These are phyloP conservation scores for Hawksworthiomyces lignivorus DNA, from an alignment of 2,329 filamentous ascomycete genomes.

Conservation along the genomic window DNA sequence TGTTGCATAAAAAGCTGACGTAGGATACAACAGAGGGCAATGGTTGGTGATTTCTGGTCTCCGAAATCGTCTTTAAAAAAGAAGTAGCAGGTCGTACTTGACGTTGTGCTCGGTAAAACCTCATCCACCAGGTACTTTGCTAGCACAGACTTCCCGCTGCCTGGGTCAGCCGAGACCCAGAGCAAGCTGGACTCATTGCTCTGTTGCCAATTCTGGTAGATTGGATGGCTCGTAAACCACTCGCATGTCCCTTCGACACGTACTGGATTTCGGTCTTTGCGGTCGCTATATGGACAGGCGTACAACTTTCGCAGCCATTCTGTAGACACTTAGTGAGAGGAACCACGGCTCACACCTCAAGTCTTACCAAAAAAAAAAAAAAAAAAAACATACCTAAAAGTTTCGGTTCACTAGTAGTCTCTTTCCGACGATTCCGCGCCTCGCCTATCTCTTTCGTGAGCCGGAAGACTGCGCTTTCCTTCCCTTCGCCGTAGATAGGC, in stretches of 20 bases:
- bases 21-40: conserved; percentile 4
- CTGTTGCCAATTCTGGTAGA: conserved; percentile 1
- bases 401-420: too few relatives aligned
- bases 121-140: conserved; percentile 1
- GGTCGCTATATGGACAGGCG: not conserved
- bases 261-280: conserved; percentile 3
- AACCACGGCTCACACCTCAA: too few relatives aligned
- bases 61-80: conserved; percentile 12
- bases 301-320: not conserved
- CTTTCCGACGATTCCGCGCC: too few relatives aligned
- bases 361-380: too few relatives aligned
- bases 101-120: not conserved
- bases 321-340: too few relatives aligned
- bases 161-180: conserved; percentile 9
- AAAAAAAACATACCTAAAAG: too few relatives aligned
- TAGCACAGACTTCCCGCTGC: conserved; percentile 8
- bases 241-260: conserved; percentile 3
- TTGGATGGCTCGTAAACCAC: conserved; percentile 3
- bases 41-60: not conserved
- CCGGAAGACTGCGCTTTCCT: too few relatives aligned
- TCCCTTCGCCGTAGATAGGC: too few relatives aligned
- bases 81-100: conserved; percentile 8
- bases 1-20: conserved; percentile 7
- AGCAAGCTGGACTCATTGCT: not conserved
- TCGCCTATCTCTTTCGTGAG: too few relatives aligned